A percentile compares a stretch with the other conserved stretches of the same genome.
These are phyloP conservation scores for Leishmania mexicana DNA, from an alignment of 208 protist genomes.

Conservation along the genomic window DNA sequence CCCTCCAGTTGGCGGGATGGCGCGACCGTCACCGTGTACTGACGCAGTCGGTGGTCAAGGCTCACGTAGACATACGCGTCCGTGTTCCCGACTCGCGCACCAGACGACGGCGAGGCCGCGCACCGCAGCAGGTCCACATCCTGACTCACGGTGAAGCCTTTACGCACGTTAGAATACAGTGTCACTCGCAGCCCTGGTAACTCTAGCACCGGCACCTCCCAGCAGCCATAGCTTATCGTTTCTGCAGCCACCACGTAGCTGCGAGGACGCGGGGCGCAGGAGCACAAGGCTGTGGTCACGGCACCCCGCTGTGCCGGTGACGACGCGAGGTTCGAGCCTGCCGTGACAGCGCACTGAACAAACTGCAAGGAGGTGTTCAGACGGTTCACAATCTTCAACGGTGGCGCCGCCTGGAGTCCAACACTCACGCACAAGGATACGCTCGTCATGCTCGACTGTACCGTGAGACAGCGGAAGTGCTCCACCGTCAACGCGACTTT, in stretches of 20 bases:
- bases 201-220: slow-evolving; percentile 33
- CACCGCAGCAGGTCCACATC: slow-evolving; percentile 28
- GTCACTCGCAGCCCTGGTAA: slow-evolving; percentile 21
- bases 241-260: slow-evolving; percentile 25
- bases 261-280: slow-evolving; percentile 1
- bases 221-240: slow-evolving; percentile 27
- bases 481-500: not conserved
- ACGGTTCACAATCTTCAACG: slow-evolving; percentile 28
- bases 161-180: slow-evolving; percentile 23
- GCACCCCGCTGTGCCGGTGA: not conserved
- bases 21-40: slow-evolving; percentile 36
- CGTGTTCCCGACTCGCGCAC: slow-evolving; percentile 20
- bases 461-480: slow-evolving; percentile 13
- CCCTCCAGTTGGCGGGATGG: slow-evolving; percentile 30
- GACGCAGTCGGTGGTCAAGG: slow-evolving; percentile 13
- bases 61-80: slow-evolving; percentile 33
- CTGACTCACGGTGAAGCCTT: slow-evolving; percentile 16
- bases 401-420: slow-evolving; percentile 12
- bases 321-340: not conserved
- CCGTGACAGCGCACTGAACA: not conserved
- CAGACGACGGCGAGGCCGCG: slow-evolving; percentile 21
- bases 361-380: slow-evolving; percentile 26
- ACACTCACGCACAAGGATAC: slow-evolving; percentile 12
- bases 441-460: slow-evolving; percentile 20
- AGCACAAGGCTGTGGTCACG: slow-evolving; percentile 18